Conservation (phyloP, 805 yeast genomes). For the Spathaspora girioi region DNA sequence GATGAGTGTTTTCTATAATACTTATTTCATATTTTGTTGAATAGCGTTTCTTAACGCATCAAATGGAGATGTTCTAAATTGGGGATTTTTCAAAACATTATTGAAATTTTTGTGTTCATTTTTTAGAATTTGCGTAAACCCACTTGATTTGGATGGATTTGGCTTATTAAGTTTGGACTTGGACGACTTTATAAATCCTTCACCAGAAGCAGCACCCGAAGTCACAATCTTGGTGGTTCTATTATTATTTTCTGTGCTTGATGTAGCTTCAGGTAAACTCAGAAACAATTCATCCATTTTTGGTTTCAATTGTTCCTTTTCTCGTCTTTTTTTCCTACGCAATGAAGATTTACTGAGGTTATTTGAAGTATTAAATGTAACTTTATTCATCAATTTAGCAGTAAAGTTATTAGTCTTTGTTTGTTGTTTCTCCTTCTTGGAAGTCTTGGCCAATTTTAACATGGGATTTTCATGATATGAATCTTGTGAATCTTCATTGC, state of each 20-base stretch:
- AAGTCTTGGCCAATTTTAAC: conserved; percentile 48
- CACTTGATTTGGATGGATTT: conserved; percentile 41
- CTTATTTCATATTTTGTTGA: conserved; percentile 16
- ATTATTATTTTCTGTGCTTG: background rate
- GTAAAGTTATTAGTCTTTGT: conserved; percentile 37
- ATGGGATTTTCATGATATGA: conserved; percentile 42
- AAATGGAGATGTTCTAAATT: conserved; percentile 61
- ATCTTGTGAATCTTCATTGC: conserved; percentile 7
- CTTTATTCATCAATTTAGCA: conserved; percentile 21
- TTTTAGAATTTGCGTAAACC: conserved; percentile 47
- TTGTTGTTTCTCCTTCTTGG: conserved; percentile 51
- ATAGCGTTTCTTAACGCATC: conserved; percentile 59
- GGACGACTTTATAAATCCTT: conserved; percentile 18
- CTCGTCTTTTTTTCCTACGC: conserved; percentile 59
- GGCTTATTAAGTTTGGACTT: conserved; percentile 41
- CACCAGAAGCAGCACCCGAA: conserved; percentile 10
- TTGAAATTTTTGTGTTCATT: conserved; percentile 59
- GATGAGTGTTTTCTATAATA: too few species aligned
- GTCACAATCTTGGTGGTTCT: background rate
- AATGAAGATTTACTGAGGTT: conserved; percentile 64
- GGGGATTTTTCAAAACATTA: conserved; percentile 49
- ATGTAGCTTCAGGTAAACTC: conserved; percentile 32
- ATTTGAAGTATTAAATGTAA: conserved; percentile 31
- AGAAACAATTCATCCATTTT: conserved; percentile 60
- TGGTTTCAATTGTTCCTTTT: conserved; percentile 62